Base-by-base conservation (phyloP, 2,329 filamentous ascomycete genomes). In the Kalaharituber pfeilii region DNA sequence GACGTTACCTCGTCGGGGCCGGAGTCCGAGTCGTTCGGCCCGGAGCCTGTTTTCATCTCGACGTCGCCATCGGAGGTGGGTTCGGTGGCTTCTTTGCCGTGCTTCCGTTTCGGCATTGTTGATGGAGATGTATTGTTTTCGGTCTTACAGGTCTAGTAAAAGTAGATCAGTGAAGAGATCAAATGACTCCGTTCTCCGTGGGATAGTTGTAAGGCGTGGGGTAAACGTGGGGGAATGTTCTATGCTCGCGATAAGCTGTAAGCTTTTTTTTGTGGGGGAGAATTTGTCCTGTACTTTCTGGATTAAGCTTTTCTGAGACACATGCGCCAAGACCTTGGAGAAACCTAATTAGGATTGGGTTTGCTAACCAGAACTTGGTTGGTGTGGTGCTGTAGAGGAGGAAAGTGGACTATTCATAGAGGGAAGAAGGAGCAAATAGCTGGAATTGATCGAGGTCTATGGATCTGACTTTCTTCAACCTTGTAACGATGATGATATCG, bases 101-200 rank as follows among this genome's bases (percentile, higher is more conserved):
- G 42, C 25, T 47, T 47, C 42, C 42, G n/a, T 13, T 47, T 47
- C 24, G 42, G 18, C 42, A 47, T 47, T 47, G 42, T 47, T n/a
- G n/a, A n/a, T n/a, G n/a, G n/a, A n/a, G n/a, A n/a, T n/a, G n/a
- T n/a, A 7, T 47, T 47, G 3, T 5, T 11, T 47, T 47, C 7
- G 33, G 4, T 13, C 20, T 39, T 39, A 18, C 5, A 9, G 33
- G 33, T 15, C 3, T 13, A 39, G 33, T 9, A n/a, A 36, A 11
- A 11, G 30, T 36, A n/a, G n/a, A 36, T 36, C 11, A 9, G 30
- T 36, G n/a, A n/a, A n/a, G n/a, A n/a, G n/a, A n/a, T n/a, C n/a
- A n/a, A n/a, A n/a, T n/a, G n/a, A n/a, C n/a, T n/a, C n/a, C n/a
- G n/a, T n/a, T n/a, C n/a, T n/a, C n/a, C n/a, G n/a, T n/a, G n/a